Evolutionary conservation across 108 stramenopile genomes (phyloP), one percentile per base, ranked within the genome.

Genomic region (Fragilariopsis cylindrus): DNA sequence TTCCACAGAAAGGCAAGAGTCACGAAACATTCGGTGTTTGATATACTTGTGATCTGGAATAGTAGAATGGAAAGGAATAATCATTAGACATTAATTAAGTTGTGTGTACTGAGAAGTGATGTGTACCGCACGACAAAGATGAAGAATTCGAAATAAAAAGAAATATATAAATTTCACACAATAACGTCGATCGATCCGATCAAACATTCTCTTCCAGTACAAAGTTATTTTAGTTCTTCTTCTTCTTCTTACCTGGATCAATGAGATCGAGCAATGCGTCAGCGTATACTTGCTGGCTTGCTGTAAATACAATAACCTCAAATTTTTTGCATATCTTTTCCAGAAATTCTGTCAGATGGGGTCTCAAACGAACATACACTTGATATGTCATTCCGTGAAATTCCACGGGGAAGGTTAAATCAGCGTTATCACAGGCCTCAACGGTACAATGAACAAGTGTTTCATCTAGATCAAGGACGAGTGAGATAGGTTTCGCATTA

Each of bases 381-480:
- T 75, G 72, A 74, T 94, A 96, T 11, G 85, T 85, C 16, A 90
- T 76, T 50, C 92, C 95, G 72, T 96, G 91, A 75, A 97, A 97
- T 48, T 80, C 91, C 15, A 99, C 97, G 3, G 96, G 94, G 65
- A 99, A 96, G 39, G 89, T 73, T 73, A 94, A 82, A 76, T 97
- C 97, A 45, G 98, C 95, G 78, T 94, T 85, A 7, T 72, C 50
- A 44, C 93, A 79, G 4, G 96, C 91, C 80, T 98, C 93, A 4
- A 99, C 96, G 1, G 95, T 96, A 64, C 94, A 96, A 77, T 99
- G 99, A 8, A 98, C 98, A 16, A 99, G 80, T 8, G 99, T 99
- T 78, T 99, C 99, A 73, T 99, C 99, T 43, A 99, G 81, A 81
- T 99, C 99, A 42, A 99, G 81, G 16, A 98, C 95, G 12, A 99